Base-by-base conservation (phyloP, 2,329 filamentous ascomycete genomes). In the Fusarium sp. region DNA sequence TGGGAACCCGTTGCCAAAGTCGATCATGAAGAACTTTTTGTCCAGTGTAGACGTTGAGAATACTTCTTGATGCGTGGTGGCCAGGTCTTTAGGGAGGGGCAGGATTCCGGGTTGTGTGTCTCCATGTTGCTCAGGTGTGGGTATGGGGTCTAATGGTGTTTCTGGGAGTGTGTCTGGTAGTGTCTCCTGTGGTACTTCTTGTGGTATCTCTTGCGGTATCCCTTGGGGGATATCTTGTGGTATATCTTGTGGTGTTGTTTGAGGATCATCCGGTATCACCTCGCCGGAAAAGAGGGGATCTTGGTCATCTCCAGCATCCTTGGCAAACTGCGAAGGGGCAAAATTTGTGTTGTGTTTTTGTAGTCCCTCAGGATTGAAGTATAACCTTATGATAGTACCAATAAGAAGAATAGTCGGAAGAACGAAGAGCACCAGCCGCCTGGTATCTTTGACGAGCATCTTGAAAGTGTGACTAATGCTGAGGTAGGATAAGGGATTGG, bases 1-100 rank as follows among this genome's bases (percentile, higher is more conserved):
- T n/a, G 22, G 34, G 8, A 75, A 64, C 7, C 82, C 74, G 37
- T 79, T 78, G 13, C 81, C 83, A 70, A 90, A 89, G 18, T 83
- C 79, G 76, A 91, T 84, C 29, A 73, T 70, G 72, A 89, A 90
- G 81, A 84, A 90, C 35, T 82, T 85, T 37, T 77, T 80, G 72
- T 89, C 82, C 1, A 69, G 57, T 0, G 85, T 88, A 0, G 87
- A 86, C 3, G 79, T 45, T 1, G 89, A 90, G 74, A 82, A 86
- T 47, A 89, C 70, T 69, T 85, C 80, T 50, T 80, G 77, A 62
- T 86, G 82, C 1, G 73, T 62, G 27, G 29, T 5, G 16, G 29
- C 52, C 18, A 52, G 42, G 9, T 73, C 64, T 13, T 58, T 22
- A 8, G 64, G 52, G 7, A 69, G 14, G 20, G 71, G 40, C 6